These are phyloP conservation scores for Talaromyces thailandensis DNA, from an alignment of 495 filamentous ascomycete species.

Conservation along the genomic window DNA sequence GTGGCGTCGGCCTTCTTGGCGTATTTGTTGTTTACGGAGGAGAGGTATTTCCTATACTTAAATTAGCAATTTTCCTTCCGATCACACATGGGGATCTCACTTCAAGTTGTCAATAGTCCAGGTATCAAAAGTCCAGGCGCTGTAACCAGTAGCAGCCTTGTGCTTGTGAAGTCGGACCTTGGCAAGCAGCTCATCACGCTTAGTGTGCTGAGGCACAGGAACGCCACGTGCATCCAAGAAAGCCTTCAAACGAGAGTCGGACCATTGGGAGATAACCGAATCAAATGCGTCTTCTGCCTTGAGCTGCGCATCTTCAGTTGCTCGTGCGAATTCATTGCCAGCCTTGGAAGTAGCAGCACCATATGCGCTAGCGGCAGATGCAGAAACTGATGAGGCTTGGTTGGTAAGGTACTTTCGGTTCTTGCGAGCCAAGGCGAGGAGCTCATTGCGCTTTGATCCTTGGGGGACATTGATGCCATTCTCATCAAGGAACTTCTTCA, in stretches of 20 bases:
- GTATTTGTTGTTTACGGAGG: slow-evolving; percentile 58
- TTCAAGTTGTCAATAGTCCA: slow-evolving; percentile 69
- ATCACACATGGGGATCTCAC: slow-evolving; percentile 22
- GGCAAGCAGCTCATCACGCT: slow-evolving; percentile 72
- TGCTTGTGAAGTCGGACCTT: slow-evolving; percentile 63
- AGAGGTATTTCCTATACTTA: slow-evolving; percentile 52
- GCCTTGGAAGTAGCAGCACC: slow-evolving; percentile 79
- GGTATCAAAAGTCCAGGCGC: slow-evolving; percentile 78
- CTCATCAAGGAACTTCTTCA: slow-evolving; percentile 73
- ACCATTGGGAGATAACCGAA: slow-evolving; percentile 54
- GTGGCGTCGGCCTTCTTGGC: slow-evolving; percentile 55
- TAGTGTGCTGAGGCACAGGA: slow-evolving; percentile 67
- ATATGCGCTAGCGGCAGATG: slow-evolving; percentile 52
- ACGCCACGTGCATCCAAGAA: slow-evolving; percentile 45
- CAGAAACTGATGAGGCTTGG: slow-evolving; percentile 41
- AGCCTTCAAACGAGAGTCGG: slow-evolving; percentile 67
- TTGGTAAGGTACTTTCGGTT: slow-evolving; percentile 67
- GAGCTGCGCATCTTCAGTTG: slow-evolving; percentile 58
- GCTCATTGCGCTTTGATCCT: slow-evolving; percentile 81
- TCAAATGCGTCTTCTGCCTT: slow-evolving; percentile 64
- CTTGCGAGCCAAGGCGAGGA: slow-evolving; percentile 85
- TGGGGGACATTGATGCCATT: slow-evolving; percentile 77
- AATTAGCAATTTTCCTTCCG: slow-evolving; percentile 12
- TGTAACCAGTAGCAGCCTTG: slow-evolving; percentile 63
- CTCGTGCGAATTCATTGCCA: slow-evolving; percentile 66